These are phyloP conservation scores for Cynara cardunculus DNA, from an alignment of 129 eudicot species.

Conservation along the genomic window DNA sequence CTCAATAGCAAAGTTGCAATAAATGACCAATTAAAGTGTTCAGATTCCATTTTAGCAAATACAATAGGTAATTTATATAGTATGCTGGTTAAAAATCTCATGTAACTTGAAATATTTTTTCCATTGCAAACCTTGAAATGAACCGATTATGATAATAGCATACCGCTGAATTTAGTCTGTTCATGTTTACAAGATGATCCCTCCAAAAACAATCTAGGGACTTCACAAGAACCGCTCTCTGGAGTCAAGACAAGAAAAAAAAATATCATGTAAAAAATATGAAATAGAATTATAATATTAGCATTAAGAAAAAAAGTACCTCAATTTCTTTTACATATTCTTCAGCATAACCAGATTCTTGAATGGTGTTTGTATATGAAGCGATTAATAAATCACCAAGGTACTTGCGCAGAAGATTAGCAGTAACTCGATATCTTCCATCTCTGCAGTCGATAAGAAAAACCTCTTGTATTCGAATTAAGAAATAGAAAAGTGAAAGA, in stretches of 20 bases:
- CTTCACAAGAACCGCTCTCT: constrained; percentile 87
- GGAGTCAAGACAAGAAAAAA: constrained; percentile 17
- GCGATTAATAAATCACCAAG: constrained; percentile 90
- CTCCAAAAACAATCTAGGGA: constrained; percentile 94
- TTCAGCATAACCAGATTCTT: constrained; percentile 78
- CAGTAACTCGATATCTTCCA: constrained; percentile 60
- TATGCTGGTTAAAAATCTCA: not conserved
- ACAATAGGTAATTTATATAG: not conserved
- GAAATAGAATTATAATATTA: not conserved
- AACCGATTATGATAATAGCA: not conserved
- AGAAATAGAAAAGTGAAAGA: not conserved
- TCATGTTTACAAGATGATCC: constrained; percentile 99
- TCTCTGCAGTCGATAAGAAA: constrained; percentile 43
- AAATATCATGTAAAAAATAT: not conserved
- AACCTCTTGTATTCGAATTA: not conserved
- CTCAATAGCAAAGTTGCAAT: not conserved
- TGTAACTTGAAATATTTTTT: too few species aligned
- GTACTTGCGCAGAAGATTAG: constrained; percentile 81
- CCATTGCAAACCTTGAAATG: not conserved
- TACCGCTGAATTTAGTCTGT: constrained; percentile 94
- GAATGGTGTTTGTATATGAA: constrained; percentile 62
- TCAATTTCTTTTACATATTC: constrained; percentile 73
- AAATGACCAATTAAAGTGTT: not conserved
- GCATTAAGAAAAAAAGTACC: constrained; percentile 34
- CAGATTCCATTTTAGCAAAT: constrained; percentile 1